These are phyloP conservation scores for Daldinia childiae DNA, from an alignment of 495 filamentous ascomycete genomes.

Conservation along the genomic window DNA sequence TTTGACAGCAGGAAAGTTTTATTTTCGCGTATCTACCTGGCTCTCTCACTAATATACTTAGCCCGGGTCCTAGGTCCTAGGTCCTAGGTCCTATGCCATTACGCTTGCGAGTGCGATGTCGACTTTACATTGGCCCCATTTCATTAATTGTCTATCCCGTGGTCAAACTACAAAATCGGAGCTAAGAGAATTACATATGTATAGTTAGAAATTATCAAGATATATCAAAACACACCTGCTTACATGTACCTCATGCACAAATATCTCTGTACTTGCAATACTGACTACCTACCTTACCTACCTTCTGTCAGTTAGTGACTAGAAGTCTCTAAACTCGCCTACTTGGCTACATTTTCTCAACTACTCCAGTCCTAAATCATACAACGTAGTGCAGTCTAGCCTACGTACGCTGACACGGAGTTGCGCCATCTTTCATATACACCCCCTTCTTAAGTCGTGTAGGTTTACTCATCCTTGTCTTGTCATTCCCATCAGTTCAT, in stretches of 20 bases:
- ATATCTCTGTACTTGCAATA: slow-evolving; percentile 14
- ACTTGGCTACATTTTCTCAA: slow-evolving; percentile 15
- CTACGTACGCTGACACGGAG: slow-evolving; percentile 25
- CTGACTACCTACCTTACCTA: background rate
- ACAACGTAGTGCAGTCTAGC: slow-evolving; percentile 28
- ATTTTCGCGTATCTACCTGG: slow-evolving; percentile 17
- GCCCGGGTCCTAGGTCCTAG: too few relatives aligned
- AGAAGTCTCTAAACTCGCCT: slow-evolving; percentile 8
- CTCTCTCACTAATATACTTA: slow-evolving; percentile 8
- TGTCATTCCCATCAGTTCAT: slow-evolving; percentile 38
- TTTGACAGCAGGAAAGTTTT: slow-evolving; percentile 1
- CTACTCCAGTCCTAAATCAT: slow-evolving; percentile 19
- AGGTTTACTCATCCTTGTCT: slow-evolving; percentile 40
- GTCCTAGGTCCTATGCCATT: too few relatives aligned
- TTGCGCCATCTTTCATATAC: slow-evolving; percentile 33
- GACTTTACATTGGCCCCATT: slow-evolving; percentile 7
- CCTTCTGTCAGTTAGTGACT: slow-evolving; percentile 13
- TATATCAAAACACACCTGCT: slow-evolving; percentile 28
- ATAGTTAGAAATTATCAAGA: slow-evolving; percentile 18
- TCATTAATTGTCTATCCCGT: slow-evolving; percentile 20
- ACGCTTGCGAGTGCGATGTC: slow-evolving; percentile 19
- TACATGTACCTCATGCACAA: slow-evolving; percentile 27
- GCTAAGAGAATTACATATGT: slow-evolving; percentile 7
- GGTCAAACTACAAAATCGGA: slow-evolving; percentile 14
- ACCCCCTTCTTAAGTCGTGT: slow-evolving; percentile 26